Conservation (phyloP, 441 rosid genomes). For the Mallotus repandus region DNA sequence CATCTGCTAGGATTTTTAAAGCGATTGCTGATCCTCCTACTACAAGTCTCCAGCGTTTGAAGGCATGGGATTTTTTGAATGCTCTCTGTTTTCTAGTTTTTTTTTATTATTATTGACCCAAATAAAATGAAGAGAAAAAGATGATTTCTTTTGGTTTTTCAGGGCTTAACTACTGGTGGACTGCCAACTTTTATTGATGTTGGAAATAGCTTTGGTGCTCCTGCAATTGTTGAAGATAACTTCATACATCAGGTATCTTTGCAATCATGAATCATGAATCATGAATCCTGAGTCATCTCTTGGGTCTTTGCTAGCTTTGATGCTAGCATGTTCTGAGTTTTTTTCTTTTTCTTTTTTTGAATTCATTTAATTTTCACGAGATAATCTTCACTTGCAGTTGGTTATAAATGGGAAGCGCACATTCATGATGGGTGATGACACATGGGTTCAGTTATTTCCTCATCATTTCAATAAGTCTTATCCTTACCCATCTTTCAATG, state of each 20-base stretch:
- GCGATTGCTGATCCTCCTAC: slow-evolving; percentile 99
- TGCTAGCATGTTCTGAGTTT: not conserved
- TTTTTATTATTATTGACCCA: not conserved
- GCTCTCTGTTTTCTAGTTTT: not conserved
- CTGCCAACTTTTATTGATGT: slow-evolving; percentile 94
- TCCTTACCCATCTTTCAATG: slow-evolving; percentile 96
- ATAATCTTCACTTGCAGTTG: slow-evolving; percentile 43
- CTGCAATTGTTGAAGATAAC: slow-evolving; percentile 93
- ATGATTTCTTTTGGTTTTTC: not conserved
- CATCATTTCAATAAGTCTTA: slow-evolving; percentile 74
- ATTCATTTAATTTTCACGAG: slow-evolving; percentile 2
- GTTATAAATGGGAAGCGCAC: slow-evolving; percentile 77
- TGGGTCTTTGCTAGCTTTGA: not conserved
- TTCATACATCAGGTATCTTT: slow-evolving; percentile 64
- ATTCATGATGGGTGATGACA: slow-evolving; percentile 97
- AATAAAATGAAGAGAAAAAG: not conserved
- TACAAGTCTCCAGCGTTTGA: slow-evolving; percentile 90
- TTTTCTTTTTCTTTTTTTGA: not conserved
- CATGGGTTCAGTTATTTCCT: slow-evolving; percentile 93
- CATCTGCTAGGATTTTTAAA: slow-evolving; percentile 81
- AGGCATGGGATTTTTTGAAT: slow-evolving; percentile 37
- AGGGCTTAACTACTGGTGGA: slow-evolving; percentile 98
- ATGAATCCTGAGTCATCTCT: not conserved
- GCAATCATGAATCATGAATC: not conserved
- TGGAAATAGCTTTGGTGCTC: slow-evolving; percentile 95